Conservation (phyloP, 371 early-diverging fungal genomes). For the Massospora cicadina region DNA sequence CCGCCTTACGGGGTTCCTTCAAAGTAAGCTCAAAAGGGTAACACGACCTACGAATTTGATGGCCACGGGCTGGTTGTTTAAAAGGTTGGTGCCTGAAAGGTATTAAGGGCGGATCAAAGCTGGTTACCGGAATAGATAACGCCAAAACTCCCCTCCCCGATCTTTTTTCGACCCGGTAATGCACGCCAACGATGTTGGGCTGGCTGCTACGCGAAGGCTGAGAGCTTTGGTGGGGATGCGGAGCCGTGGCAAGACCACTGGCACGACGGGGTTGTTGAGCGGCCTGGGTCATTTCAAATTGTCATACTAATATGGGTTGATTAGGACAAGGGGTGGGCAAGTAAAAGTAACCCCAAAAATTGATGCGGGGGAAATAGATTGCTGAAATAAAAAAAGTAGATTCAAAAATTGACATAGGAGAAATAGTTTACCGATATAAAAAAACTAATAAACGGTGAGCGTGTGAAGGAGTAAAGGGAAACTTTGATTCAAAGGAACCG, state of each 20-base stretch:
- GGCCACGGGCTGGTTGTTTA: slow-evolving; percentile 56
- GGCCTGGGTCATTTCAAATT: slow-evolving; percentile 7
- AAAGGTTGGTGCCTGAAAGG: slow-evolving; percentile 25
- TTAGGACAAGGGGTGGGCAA: no score
- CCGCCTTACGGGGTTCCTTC: slow-evolving; percentile 61
- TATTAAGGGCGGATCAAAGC: background rate
- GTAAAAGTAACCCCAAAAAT: no score
- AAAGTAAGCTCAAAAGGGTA: background rate
- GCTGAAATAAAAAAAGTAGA: no score
- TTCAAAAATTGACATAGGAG: no score
- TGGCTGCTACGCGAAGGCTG: slow-evolving; percentile 22
- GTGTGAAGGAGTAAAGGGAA: no score
- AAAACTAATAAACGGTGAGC: no score
- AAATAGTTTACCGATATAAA: no score
- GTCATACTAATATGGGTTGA: slow-evolving; percentile 11
- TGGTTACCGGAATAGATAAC: slow-evolving; percentile 53
- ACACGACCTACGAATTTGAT: slow-evolving; percentile 44
- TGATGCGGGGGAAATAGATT: no score
- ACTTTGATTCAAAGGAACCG: no score
- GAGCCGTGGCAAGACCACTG: background rate
- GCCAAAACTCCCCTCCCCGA: slow-evolving; percentile 64
- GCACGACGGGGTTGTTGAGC: slow-evolving; percentile 3
- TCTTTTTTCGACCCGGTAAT: slow-evolving; percentile 51
- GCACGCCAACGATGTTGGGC: slow-evolving; percentile 34
- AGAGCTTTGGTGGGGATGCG: slow-evolving; percentile 12